Evolutionary conservation across 495 filamentous ascomycete species (phyloP).

Genomic region (Polyplosphaeria fusca): DNA sequence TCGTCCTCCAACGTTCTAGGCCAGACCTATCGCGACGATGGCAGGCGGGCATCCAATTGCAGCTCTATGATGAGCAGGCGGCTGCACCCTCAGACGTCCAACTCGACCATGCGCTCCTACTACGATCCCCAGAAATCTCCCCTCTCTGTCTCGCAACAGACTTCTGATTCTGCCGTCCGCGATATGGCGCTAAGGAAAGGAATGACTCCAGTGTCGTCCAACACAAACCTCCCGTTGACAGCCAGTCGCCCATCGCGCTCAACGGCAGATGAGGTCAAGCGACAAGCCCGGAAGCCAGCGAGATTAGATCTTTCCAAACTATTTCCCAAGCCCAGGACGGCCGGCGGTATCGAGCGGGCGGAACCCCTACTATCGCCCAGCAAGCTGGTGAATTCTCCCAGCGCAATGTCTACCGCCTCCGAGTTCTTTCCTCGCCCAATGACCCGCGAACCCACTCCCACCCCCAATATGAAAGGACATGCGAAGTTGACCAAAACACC

Average conservation of each 20-base stretch:
- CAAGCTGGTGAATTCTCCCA: slow-evolving; percentile 37
- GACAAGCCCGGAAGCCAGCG: slow-evolving; percentile 37
- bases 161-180: slow-evolving; percentile 40
- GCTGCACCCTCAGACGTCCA: slow-evolving; percentile 25
- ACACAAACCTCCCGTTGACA: too few species aligned
- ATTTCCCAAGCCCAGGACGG: slow-evolving; percentile 34
- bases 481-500: slow-evolving; percentile 24
- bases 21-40: slow-evolving; percentile 5
- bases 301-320: slow-evolving; percentile 39
- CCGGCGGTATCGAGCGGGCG: background rate
- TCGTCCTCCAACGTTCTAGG: slow-evolving; percentile 35
- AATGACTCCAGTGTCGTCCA: slow-evolving; percentile 15
- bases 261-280: slow-evolving; percentile 8
- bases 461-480: background rate
- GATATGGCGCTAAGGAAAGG: slow-evolving; percentile 40
- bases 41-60: slow-evolving; percentile 13
- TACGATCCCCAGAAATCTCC: slow-evolving; percentile 39
- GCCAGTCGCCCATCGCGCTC: background rate
- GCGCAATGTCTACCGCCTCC: slow-evolving; percentile 30
- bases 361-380: slow-evolving; percentile 32
- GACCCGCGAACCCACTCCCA: slow-evolving; percentile 24
- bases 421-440: slow-evolving; percentile 34
- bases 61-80: slow-evolving; percentile 23
- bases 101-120: slow-evolving; percentile 38
- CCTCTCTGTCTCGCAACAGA: slow-evolving; percentile 40